Evolutionary conservation across 208 protist species (phyloP).

Genomic region (Borovskyia barvae): DNA sequence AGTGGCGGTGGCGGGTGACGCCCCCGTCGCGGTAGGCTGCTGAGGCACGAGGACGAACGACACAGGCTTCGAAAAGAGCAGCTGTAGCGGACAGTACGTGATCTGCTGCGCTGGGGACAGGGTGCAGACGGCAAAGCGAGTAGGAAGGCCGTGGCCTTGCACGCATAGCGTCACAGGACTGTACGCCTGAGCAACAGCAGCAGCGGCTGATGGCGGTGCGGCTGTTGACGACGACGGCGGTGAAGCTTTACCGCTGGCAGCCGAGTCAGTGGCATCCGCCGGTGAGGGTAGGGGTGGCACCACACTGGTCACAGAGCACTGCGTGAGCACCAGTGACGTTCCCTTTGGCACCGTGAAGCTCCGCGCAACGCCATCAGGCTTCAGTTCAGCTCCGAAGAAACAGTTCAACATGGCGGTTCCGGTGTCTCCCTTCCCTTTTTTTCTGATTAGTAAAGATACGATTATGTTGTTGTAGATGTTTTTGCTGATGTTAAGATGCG

Average conservation of each 20-base stretch:
- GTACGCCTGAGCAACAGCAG: constrained; percentile 4
- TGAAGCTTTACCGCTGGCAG: background rate
- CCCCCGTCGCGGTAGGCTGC: background rate
- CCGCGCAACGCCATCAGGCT: constrained; percentile 50
- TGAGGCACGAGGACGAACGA: constrained; percentile 61
- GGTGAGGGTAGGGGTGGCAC: constrained; percentile 16
- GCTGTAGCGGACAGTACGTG: constrained; percentile 65
- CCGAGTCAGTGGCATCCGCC: background rate
- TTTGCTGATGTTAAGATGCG: background rate
- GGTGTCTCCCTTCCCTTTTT: constrained; percentile 2
- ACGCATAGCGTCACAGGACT: constrained; percentile 62
- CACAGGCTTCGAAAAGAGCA: constrained; percentile 59
- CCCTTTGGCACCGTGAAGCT: constrained; percentile 58
- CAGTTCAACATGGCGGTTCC: constrained; percentile 79
- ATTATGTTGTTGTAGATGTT: constrained; percentile 10
- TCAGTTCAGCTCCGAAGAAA: constrained; percentile 78
- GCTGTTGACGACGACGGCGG: constrained; percentile 4
- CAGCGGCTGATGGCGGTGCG: background rate
- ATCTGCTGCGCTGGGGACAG: constrained; percentile 37
- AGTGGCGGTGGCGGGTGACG: background rate
- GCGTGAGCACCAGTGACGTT: constrained; percentile 65
- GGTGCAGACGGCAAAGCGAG: constrained; percentile 62
- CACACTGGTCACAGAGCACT: constrained; percentile 60
- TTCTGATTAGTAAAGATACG: too few species aligned
- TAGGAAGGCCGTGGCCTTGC: constrained; percentile 58